Evolutionary conservation across 108 stramenopile species (phyloP), one percentile per base, ranked within the genome.

Genomic region (Bacterosira constricta): DNA sequence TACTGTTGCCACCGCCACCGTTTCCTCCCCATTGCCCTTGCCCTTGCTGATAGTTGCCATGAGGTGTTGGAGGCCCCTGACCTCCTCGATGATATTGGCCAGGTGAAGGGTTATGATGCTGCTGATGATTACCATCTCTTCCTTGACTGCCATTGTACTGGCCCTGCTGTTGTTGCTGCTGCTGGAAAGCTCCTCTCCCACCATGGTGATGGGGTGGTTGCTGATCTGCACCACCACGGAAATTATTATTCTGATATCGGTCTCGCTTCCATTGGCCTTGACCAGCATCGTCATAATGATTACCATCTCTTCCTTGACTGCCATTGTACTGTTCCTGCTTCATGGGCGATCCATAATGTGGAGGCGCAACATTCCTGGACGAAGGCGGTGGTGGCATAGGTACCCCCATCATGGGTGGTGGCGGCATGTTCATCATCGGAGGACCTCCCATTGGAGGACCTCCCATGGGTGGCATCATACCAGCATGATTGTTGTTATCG

Each of bases 161-260:
- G 18, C 53, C 61, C 26, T 49, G 35, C 18, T 57, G 56, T 42
- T 61, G 75, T 15, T 68, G 75, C 21, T 77, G 76, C 37, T 49
- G 61, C 17, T 64, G 41, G 29, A 53, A 62, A 30, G 20, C 51
- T 17, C 60, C 49, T 39, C 35, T 59, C 20, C 61, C 71, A 25
- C 68, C 45, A 13, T 59, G 68, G 34, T 50, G 60, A 41, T 44
- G 23, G 42, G 44, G 17, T 29, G 38, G 54, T 34, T 32, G 37
- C 11, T 25, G 34, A 54, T 34, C 47, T 15, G 50, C 55, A 34
- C 29, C 59, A 26, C 29, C 45, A 39, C 71, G 51, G 52, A 63
- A 53, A 36, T 54, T 38, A 8, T 46, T n/a, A 50, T 59, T 57
- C 20, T 37, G 61, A 23, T 53, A 41, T 37, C 17, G 35, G 23